phyloP scores from a whole-genome alignment of 768 basidiomycete species.

The Atractiella rhizophila region DNA sequence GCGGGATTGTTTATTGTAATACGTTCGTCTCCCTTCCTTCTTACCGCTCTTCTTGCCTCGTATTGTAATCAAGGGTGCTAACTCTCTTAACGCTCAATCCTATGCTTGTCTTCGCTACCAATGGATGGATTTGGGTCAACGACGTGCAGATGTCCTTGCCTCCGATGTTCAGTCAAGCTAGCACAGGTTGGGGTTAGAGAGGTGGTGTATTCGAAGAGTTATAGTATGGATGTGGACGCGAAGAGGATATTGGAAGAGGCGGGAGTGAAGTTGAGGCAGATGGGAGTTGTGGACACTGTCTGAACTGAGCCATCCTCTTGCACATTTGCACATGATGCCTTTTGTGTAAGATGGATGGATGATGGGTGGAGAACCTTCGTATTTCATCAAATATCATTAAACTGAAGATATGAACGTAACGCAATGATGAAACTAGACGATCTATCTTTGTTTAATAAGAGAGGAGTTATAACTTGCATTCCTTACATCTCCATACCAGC shows the following conservation, averaged over 20 bases:
- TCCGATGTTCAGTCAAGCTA: slow-evolving; percentile 91
- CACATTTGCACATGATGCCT: neutral
- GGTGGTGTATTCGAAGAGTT: slow-evolving; percentile 81
- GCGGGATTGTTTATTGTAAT: slow-evolving; percentile 59
- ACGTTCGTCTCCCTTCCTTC: slow-evolving; percentile 34
- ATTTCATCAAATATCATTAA: neutral
- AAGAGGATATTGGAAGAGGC: slow-evolving; percentile 18
- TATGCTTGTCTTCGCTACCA: neutral
- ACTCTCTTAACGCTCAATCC: neutral
- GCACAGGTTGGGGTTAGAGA: slow-evolving; percentile 76
- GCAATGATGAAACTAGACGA: neutral
- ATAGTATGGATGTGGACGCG: slow-evolving; percentile 43
- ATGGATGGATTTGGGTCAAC: neutral
- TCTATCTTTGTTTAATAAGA: too few species aligned
- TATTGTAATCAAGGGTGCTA: slow-evolving; percentile 22
- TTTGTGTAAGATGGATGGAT: neutral
- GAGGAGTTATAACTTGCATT: neutral
- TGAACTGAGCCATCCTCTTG: neutral
- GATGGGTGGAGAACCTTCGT: neutral
- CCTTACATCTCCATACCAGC: neutral
- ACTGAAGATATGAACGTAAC: neutral
- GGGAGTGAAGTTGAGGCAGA: slow-evolving; percentile 17
- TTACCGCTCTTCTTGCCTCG: too few species aligned
- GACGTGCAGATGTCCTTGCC: slow-evolving; percentile 61
- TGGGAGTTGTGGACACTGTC: neutral